Evolutionary conservation across 2,329 filamentous ascomycete genomes (phyloP), one percentile per base, ranked within the genome.

Genomic region (Ophiostoma perfectum): DNA sequence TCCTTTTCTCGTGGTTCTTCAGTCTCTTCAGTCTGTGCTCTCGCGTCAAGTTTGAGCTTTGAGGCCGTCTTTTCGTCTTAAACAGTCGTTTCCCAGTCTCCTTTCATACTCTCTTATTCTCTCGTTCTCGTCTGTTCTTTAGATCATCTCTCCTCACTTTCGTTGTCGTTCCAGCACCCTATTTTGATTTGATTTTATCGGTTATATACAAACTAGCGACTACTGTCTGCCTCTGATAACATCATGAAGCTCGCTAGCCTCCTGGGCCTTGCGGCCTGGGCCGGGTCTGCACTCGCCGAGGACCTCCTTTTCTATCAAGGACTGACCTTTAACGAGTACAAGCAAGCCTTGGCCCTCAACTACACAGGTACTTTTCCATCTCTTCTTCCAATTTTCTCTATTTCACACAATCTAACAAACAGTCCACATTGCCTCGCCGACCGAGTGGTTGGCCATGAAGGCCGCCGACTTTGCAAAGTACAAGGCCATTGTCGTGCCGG

Each of bases 401-500:
- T 2, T 27, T 27, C 27, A 27, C 27, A 27, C 27, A 39, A 42
- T 52, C 65, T 68, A n/a, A 69, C 64, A 2, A 2, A 1, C 39
- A 72, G 72, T 65, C 66, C 70, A 69, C 16, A 58, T 72, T 11
- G 71, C 70, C 8, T 67, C 71, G 4, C 11, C 36, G 12, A 49
- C 41, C 7, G 70, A 73, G 41, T 73, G 72, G 71, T 66, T 65
- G 36, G 45, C 66, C 58, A 72, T 73, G 72, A 78, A 76, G 7
- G 78, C 78, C 2, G 74, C 74, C 47, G 80, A 82, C 69, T 81
- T 81, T 73, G 76, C 78, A 63, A 74, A 76, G 67, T 82, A 77
- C 77, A 80, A 79, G 72, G 80, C 80, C 12, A 79, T 82, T 66
- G 73, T 82, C 67, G 74, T 82, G 49, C 77, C 78, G 6, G 80